These are phyloP conservation scores for Drechslerella stenobrocha DNA, from an alignment of 2,329 filamentous ascomycete species.

Conservation along the genomic window DNA sequence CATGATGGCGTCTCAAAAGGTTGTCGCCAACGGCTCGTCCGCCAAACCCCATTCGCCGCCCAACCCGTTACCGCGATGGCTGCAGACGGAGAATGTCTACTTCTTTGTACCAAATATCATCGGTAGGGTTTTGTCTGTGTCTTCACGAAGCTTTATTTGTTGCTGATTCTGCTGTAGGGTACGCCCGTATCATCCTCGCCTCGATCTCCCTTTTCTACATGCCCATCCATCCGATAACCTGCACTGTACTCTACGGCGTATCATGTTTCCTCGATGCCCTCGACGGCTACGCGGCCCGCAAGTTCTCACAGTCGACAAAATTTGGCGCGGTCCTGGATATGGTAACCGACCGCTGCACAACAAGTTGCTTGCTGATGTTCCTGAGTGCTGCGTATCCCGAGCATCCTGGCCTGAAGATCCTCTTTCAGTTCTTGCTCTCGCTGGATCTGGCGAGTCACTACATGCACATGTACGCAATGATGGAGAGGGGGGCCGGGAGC, in stretches of 20 bases:
- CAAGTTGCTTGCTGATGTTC: conserved; percentile 91
- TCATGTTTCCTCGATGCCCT: conserved; percentile 94
- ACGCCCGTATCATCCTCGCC: conserved; percentile 76
- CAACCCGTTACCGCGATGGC: conserved; percentile 53
- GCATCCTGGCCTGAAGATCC: conserved; percentile 78
- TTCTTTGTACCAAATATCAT: conserved; percentile 75
- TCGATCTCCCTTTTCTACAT: conserved; percentile 97
- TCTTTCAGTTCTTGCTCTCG: conserved; percentile 92
- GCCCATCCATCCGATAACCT: conserved; percentile 96
- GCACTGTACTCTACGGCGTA: conserved; percentile 84
- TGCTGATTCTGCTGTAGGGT: conserved; percentile 61
- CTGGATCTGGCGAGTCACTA: conserved; percentile 95
- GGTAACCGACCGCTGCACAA: conserved; percentile 98
- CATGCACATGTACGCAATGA: conserved; percentile 79
- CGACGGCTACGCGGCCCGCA: conserved; percentile 87
- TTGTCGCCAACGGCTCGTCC: conserved; percentile 57
- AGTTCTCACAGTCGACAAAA: conserved; percentile 85
- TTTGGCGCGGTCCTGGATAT: conserved; percentile 98
- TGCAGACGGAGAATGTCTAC: conserved; percentile 72
- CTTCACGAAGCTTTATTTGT: conserved; percentile 10
- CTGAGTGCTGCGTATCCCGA: conserved; percentile 77
- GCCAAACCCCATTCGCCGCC: conserved; percentile 54
- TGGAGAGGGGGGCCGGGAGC: conserved; percentile 59
- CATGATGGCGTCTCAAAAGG: conserved; percentile 35
- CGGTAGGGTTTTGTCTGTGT: conserved; percentile 12